Evolutionary conservation across 345 rosid genomes (phyloP).

Genomic region (Clausena lansium): DNA sequence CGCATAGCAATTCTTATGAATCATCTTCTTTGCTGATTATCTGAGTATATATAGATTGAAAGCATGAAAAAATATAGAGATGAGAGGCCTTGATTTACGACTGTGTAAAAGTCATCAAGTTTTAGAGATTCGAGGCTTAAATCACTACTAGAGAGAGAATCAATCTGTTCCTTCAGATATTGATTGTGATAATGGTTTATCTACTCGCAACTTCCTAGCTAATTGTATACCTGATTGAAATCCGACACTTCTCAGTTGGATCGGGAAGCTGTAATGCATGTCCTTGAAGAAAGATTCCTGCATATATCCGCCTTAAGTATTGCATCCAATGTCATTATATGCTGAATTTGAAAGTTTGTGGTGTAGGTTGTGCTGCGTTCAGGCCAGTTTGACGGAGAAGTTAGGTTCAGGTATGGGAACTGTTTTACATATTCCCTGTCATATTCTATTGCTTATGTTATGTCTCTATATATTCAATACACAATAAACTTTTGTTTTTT

Average conservation of each 20-base stretch:
- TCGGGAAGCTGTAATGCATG: neutral
- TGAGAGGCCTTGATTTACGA: neutral
- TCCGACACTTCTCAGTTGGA: neutral
- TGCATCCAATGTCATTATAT: neutral
- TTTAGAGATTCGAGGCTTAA: neutral
- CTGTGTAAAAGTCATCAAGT: neutral
- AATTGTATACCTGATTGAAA: neutral
- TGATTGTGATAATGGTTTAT: neutral
- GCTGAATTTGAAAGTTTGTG: conserved; percentile 13
- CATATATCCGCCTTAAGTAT: neutral
- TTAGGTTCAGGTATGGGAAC: conserved; percentile 63
- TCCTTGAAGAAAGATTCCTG: neutral
- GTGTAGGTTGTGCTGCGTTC: conserved; percentile 71
- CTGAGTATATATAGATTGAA: neutral
- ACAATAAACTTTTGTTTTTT: neutral
- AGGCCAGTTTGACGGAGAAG: conserved; percentile 79
- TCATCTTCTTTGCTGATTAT: neutral
- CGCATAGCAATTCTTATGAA: neutral
- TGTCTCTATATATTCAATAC: neutral
- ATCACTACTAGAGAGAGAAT: neutral
- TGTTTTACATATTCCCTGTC: conserved; percentile 7
- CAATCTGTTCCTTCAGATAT: neutral
- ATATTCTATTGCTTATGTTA: neutral
- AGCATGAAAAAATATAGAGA: neutral
- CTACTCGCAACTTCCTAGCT: neutral